These are phyloP conservation scores for Claviceps capensis DNA, from an alignment of 2,329 filamentous ascomycete species.

Conservation along the genomic window DNA sequence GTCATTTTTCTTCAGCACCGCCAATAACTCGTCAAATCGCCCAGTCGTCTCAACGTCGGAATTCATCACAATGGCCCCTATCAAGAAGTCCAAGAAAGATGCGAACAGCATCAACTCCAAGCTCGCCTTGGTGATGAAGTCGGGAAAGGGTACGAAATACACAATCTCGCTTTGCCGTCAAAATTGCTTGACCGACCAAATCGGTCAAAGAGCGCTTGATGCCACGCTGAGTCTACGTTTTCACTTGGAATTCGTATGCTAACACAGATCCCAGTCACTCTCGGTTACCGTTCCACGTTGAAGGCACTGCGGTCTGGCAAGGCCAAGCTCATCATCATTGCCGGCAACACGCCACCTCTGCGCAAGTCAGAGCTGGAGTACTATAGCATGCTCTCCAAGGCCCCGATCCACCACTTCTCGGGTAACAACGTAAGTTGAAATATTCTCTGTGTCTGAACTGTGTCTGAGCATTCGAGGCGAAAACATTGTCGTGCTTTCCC, in stretches of 20 bases:
- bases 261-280: slow-evolving; percentile 19
- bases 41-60: slow-evolving; percentile 15
- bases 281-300: slow-evolving; percentile 37
- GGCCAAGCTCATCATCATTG: slow-evolving; percentile 94
- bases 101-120: slow-evolving; percentile 55
- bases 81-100: slow-evolving; percentile 79
- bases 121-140: slow-evolving; percentile 50
- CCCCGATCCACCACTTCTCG: slow-evolving; percentile 90
- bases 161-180: not conserved
- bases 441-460: not conserved
- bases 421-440: slow-evolving; percentile 88
- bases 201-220: not conserved
- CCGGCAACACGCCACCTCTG: slow-evolving; percentile 90
- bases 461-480: not conserved
- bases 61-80: slow-evolving; percentile 45
- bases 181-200: not conserved
- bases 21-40: slow-evolving; percentile 15
- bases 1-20: slow-evolving; percentile 11
- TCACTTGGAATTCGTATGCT: not conserved
- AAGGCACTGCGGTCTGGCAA: slow-evolving; percentile 90
- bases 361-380: slow-evolving; percentile 97
- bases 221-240: not conserved
- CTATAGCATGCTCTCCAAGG: slow-evolving; percentile 87
- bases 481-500: not conserved
- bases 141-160: slow-evolving; percentile 55